phyloP scores from a whole-genome alignment of 371 early-diverging fungal genomes.

The Parasitella parasitica region DNA sequence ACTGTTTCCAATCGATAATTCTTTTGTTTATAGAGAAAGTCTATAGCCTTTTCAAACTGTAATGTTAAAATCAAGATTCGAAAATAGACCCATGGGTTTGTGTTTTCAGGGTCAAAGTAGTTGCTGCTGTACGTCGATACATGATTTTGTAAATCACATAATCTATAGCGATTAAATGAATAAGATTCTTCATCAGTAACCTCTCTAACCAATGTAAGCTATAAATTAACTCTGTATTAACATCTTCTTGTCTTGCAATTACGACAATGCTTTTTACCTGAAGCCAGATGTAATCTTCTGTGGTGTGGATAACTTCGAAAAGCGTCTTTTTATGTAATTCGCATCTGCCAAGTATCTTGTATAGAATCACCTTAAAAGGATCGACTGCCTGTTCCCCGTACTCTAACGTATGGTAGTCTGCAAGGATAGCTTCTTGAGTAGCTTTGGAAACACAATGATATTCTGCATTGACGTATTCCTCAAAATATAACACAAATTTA shows the following conservation, averaged over 20 bases:
- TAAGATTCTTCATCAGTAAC: conserved; percentile 33
- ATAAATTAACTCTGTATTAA: background rate
- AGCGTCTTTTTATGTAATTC: conserved; percentile 68
- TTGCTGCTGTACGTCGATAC: conserved; percentile 58
- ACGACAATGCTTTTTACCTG: conserved; percentile 25
- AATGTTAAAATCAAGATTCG: conserved; percentile 74
- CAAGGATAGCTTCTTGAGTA: conserved; percentile 16
- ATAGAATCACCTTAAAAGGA: conserved; percentile 82
- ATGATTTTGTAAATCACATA: conserved; percentile 64
- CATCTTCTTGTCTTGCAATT: background rate
- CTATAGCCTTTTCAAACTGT: conserved; percentile 83
- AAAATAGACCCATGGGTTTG: conserved; percentile 75
- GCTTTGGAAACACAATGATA: conserved; percentile 18
- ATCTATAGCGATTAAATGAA: conserved; percentile 61
- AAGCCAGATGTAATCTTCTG: conserved; percentile 86
- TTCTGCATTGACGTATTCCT: conserved; percentile 61
- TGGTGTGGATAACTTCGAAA: conserved; percentile 59
- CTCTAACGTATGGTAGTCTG: conserved; percentile 30
- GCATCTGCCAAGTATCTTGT: conserved; percentile 84
- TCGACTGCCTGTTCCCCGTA: conserved; percentile 56
- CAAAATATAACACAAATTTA: conserved; percentile 65
- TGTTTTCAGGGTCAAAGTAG: conserved; percentile 68
- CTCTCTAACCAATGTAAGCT: conserved; percentile 71
- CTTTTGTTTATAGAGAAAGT: conserved; percentile 58
- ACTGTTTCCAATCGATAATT: conserved; percentile 73